Conservation (phyloP, 2,329 filamentous ascomycete genomes). For the Ophiostoma triangulosporum region DNA sequence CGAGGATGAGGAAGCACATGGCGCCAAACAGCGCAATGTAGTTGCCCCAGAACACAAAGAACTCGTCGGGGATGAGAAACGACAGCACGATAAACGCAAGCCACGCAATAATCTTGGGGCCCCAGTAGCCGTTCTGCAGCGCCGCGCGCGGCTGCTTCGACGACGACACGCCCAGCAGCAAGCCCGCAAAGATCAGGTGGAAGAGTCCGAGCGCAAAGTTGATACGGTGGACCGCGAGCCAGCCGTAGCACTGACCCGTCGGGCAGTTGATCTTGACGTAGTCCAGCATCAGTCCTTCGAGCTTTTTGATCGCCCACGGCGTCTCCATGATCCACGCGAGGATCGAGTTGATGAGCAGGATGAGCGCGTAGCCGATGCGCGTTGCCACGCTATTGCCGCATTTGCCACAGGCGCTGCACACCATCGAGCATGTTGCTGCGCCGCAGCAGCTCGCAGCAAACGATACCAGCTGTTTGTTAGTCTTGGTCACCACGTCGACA, state of each 20-base stretch:
- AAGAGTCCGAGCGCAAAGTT: slow-evolving; percentile 95
- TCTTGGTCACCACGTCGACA: background rate
- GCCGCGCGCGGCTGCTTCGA: slow-evolving; percentile 78
- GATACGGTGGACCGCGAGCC: slow-evolving; percentile 92
- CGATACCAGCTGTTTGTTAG: slow-evolving; percentile 7
- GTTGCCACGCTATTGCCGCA: slow-evolving; percentile 96
- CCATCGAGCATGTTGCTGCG: slow-evolving; percentile 88
- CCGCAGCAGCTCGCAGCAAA: slow-evolving; percentile 79
- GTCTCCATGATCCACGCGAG: slow-evolving; percentile 99
- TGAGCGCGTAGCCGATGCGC: slow-evolving; percentile 87
- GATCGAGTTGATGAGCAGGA: slow-evolving; percentile 93
- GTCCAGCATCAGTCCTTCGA: slow-evolving; percentile 82
- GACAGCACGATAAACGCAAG: slow-evolving; percentile 73
- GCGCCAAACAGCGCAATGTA: slow-evolving; percentile 81
- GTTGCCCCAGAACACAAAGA: slow-evolving; percentile 93
- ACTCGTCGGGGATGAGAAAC: slow-evolving; percentile 87
- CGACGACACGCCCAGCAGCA: slow-evolving; percentile 74
- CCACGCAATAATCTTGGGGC: slow-evolving; percentile 88
- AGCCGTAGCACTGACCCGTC: slow-evolving; percentile 83
- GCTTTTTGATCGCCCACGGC: slow-evolving; percentile 92
- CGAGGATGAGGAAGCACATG: slow-evolving; percentile 86
- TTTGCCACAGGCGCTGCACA: slow-evolving; percentile 91
- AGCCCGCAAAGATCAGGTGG: slow-evolving; percentile 71
- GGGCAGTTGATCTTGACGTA: slow-evolving; percentile 93
- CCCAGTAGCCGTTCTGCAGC: slow-evolving; percentile 98